A percentile compares a stretch with the other conserved stretches of the same genome.
Evolutionary conservation across 1,284 basidiomycete genomes (phyloP).

Genomic region (Ceratobasidium sp.): DNA sequence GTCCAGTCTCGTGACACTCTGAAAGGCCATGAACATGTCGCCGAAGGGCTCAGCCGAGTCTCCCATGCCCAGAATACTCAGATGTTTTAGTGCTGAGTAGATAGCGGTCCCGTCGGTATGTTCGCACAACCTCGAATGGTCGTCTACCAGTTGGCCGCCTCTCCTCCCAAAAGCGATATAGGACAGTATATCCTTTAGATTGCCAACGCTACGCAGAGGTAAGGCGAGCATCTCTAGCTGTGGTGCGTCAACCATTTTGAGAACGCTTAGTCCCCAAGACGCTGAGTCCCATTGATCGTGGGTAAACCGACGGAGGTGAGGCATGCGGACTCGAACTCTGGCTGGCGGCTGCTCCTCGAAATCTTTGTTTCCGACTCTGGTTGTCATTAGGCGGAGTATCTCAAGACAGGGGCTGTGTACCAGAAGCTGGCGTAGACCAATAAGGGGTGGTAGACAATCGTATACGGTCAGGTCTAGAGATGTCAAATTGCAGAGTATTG

Average conservation of each 20-base stretch:
- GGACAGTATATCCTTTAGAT: neutral
- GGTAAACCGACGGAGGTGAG: slow-evolving; percentile 3
- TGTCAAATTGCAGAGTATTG: slow-evolving; percentile 11
- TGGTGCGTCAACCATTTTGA: slow-evolving; percentile 31
- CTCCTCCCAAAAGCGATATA: slow-evolving; percentile 3
- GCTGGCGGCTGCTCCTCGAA: neutral
- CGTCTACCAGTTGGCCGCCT: no score
- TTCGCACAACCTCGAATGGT: neutral
- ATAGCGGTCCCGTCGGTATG: neutral
- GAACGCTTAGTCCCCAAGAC: slow-evolving; percentile 10
- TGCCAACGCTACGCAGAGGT: neutral
- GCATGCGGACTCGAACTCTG: neutral
- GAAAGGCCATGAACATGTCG: neutral
- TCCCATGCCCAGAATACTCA: no score
- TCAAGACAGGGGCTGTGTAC: slow-evolving; percentile 1
- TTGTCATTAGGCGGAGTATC: neutral
- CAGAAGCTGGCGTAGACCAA: slow-evolving; percentile 1
- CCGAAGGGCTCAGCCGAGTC: slow-evolving; percentile 18
- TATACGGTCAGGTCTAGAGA: neutral
- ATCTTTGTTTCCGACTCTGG: neutral
- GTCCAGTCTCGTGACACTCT: neutral
- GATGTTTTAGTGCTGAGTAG: slow-evolving; percentile 6
- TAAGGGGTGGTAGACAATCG: neutral
- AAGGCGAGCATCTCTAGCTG: slow-evolving; percentile 6
- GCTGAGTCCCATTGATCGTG: neutral